Base-by-base conservation (phyloP, 2,329 filamentous ascomycete species). In the Passalora sequoiae region DNA sequence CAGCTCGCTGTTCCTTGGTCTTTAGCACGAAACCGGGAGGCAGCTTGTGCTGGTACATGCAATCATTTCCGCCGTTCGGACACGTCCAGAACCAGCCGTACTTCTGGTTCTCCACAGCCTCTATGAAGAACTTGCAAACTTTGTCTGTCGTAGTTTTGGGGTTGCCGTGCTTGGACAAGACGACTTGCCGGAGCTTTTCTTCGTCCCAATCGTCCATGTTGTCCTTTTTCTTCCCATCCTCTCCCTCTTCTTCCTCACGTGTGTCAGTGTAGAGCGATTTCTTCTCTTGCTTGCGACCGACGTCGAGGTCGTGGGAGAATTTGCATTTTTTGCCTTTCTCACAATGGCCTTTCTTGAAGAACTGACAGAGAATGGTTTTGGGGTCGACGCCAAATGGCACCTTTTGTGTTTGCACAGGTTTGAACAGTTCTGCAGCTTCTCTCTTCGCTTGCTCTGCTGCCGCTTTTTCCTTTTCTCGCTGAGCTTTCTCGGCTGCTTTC, bases 21-120 rank as follows among this genome's bases (percentile, higher is more conserved):
- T 98, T 98, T 51, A 98, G 77, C 31, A 98, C 75, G 72, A 97
- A 98, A 45, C 92, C 92, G 61, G 89, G 86, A 58, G 94, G 92
- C 59, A 98, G 76, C 60, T 86, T 89, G 68, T 98, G 92, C 70
- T 86, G 89, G 66, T 98, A 98, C 84, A 92, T 97, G 84, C 92
- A 98, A n/a, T n/a, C n/a, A 69, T 95, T 87, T 64, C 98, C 85
- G 52, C 86, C 91, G 62, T 97, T 97, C 35, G 92, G 92, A 77
- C 92, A 98, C 47, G 81, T 76, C 92, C 92, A 98, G 71, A 98
- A 97, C 92, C 92, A 98, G 51, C 92, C 92, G 61, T 98, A 98
- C 69, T 97, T 98, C 60, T 89, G 86, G 63, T 98, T 92, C 70
- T 98, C 92, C 51, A 98, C 92, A 19, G 92, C 92, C 56, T 89